Evolutionary conservation across 2,329 filamentous ascomycete genomes (phyloP).

Genomic region (Botrytis hyacinthi): DNA sequence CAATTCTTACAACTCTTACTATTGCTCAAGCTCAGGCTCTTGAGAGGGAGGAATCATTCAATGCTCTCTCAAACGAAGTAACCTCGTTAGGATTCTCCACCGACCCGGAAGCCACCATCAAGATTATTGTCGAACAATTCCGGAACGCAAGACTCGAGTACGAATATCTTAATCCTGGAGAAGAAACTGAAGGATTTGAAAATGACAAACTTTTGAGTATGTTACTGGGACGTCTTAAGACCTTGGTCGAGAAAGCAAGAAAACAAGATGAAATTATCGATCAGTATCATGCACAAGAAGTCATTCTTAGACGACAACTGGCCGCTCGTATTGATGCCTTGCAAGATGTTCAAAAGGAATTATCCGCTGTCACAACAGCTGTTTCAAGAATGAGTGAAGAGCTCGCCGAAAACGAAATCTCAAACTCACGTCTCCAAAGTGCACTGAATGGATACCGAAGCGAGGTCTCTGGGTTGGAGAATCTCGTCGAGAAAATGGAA

Average conservation of each 20-base stretch:
- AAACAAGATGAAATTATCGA: slow-evolving; percentile 56
- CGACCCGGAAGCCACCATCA: slow-evolving; percentile 39
- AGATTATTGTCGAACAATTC: slow-evolving; percentile 50
- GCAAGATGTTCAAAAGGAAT: slow-evolving; percentile 47
- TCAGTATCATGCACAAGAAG: slow-evolving; percentile 58
- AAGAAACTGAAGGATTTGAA: slow-evolving; percentile 50
- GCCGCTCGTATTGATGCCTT: slow-evolving; percentile 51
- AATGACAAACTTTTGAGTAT: slow-evolving; percentile 55
- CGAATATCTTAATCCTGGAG: slow-evolving; percentile 60
- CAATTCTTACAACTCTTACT: slow-evolving; percentile 37
- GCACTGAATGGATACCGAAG: slow-evolving; percentile 53
- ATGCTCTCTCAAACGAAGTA: slow-evolving; percentile 49
- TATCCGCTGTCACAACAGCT: slow-evolving; percentile 33
- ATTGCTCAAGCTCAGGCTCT: slow-evolving; percentile 35
- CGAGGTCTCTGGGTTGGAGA: slow-evolving; percentile 55
- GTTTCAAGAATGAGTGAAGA: slow-evolving; percentile 30
- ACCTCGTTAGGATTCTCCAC: slow-evolving; percentile 53
- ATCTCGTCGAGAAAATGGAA: slow-evolving; percentile 51
- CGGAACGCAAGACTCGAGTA: slow-evolving; percentile 58
- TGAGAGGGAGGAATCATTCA: slow-evolving; percentile 47
- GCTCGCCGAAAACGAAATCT: slow-evolving; percentile 42
- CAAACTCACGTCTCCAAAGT: slow-evolving; percentile 50
- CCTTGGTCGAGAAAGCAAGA: slow-evolving; percentile 47
- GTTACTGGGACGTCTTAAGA: slow-evolving; percentile 50
- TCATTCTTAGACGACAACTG: slow-evolving; percentile 56